Percentiles rank a stretch among this genome's conserved stretches.
phyloP scores from a whole-genome alignment of 441 rosid species.

The Aleurites moluccanus region DNA sequence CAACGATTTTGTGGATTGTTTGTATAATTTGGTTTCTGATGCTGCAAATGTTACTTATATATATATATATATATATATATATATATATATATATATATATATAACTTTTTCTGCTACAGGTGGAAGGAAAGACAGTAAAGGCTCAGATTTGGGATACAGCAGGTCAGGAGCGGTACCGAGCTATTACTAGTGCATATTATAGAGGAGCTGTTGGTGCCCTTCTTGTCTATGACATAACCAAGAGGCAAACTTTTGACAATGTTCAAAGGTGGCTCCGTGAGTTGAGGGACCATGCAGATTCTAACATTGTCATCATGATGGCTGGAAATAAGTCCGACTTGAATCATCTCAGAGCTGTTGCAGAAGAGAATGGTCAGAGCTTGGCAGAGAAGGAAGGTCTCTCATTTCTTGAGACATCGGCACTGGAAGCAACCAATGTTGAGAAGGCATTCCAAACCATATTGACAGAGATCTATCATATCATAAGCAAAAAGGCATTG shows the following conservation, averaged over 20 bases:
- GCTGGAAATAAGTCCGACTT: constrained; percentile 91
- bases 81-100: not conserved
- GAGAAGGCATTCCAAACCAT: constrained; percentile 92
- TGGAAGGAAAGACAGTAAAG: constrained; percentile 91
- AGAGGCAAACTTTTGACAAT: constrained; percentile 91
- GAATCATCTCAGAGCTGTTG: constrained; percentile 81
- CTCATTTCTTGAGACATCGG: constrained; percentile 91
- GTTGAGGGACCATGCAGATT: constrained; percentile 89
- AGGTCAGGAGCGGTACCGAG: constrained; percentile 93
- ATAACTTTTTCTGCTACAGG: constrained; percentile 36
- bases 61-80: not conserved
- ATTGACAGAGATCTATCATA: constrained; percentile 78
- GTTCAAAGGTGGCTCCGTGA: constrained; percentile 88
- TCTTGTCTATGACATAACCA: constrained; percentile 90
- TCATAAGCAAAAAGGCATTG: constrained; percentile 87
- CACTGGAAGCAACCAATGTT: constrained; percentile 74
- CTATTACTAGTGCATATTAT: constrained; percentile 94
- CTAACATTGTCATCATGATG: constrained; percentile 97
- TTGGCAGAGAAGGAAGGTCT: constrained; percentile 89
- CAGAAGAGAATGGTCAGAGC: constrained; percentile 66
- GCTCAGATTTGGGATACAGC: constrained; percentile 99
- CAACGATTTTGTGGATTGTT: not conserved
- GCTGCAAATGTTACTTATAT: not conserved
- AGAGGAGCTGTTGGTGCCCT: constrained; percentile 98
- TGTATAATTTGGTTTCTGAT: not conserved